Evolutionary conservation across 1,284 basidiomycete species (phyloP).

Genomic region (Trametes polyzona): DNA sequence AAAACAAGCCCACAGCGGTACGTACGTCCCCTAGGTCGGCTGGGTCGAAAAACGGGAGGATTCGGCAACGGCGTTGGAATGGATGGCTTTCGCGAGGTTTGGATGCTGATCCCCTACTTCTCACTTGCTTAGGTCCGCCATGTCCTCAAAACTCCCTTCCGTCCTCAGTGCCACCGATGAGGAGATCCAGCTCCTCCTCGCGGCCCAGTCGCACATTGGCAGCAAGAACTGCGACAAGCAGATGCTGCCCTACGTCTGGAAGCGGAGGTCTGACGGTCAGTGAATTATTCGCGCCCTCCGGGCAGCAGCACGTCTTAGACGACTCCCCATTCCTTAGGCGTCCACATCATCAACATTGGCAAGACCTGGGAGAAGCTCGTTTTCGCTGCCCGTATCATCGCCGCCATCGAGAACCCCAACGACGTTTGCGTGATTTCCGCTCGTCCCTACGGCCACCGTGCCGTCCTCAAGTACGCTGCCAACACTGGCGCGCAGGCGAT

Average conservation of each 20-base stretch:
- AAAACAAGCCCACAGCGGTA: conserved; percentile 40
- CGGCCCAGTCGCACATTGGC: conserved; percentile 96
- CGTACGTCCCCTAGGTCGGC: conserved; percentile 27
- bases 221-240: conserved; percentile 99
- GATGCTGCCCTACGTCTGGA: conserved; percentile 98
- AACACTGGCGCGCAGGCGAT: conserved; percentile 99
- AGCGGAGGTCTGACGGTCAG: conserved; percentile 92
- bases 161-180: conserved; percentile 94
- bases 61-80: conserved; percentile 31
- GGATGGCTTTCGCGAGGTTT: conserved; percentile 31
- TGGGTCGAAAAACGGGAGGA: conserved; percentile 36
- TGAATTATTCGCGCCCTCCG: conserved; percentile 10
- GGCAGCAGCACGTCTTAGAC: conserved; percentile 22
- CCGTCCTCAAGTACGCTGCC: conserved; percentile 97
- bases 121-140: conserved; percentile 41
- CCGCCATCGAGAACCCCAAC: conserved; percentile 95
- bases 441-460: conserved; percentile 98
- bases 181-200: conserved; percentile 94
- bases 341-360: conserved; percentile 97
- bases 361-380: conserved; percentile 99
- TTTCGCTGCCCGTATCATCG: conserved; percentile 92
- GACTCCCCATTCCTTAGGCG: conserved; percentile 55
- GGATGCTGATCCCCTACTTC: conserved; percentile 39
- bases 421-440: conserved; percentile 98
- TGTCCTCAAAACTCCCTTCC: conserved; percentile 91